phyloP scores from a whole-genome alignment of 345 rosid species.

The Syzygium grande region DNA sequence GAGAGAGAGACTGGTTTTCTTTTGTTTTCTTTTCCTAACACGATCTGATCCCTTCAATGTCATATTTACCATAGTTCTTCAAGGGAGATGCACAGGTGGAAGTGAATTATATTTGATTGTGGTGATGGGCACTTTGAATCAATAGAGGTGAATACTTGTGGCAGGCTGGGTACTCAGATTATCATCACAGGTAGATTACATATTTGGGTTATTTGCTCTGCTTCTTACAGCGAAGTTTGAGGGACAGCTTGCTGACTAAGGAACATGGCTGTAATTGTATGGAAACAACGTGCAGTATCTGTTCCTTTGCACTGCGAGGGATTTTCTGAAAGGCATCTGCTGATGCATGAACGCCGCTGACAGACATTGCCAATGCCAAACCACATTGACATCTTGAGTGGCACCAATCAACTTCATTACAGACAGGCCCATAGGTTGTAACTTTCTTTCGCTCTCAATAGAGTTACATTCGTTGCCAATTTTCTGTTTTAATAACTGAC shows the following conservation, averaged over 20 bases:
- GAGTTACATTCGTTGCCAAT: not conserved
- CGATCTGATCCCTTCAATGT: not conserved
- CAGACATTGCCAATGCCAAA: not conserved
- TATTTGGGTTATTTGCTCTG: not conserved
- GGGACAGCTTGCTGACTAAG: not conserved
- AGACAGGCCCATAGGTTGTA: not conserved
- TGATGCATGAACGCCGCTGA: not conserved
- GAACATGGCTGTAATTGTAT: not conserved
- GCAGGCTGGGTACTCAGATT: not conserved
- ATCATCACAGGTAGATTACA: not conserved
- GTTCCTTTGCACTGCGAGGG: not conserved
- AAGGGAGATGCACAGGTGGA: not conserved
- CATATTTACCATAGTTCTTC: not conserved
- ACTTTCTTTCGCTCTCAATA: not conserved
- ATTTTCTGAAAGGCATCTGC: not conserved
- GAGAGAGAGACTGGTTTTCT: not conserved
- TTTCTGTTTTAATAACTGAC: not conserved
- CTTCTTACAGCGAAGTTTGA: not conserved
- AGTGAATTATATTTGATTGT: not conserved
- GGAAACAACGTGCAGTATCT: not conserved
- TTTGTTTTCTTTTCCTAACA: not conserved
- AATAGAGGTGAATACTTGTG: not conserved
- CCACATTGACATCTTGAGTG: not conserved
- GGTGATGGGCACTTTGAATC: not conserved
- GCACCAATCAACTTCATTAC: not conserved